These are phyloP conservation scores for Botrytis sinoallii DNA, from an alignment of 2,329 filamentous ascomycete species.

Conservation along the genomic window DNA sequence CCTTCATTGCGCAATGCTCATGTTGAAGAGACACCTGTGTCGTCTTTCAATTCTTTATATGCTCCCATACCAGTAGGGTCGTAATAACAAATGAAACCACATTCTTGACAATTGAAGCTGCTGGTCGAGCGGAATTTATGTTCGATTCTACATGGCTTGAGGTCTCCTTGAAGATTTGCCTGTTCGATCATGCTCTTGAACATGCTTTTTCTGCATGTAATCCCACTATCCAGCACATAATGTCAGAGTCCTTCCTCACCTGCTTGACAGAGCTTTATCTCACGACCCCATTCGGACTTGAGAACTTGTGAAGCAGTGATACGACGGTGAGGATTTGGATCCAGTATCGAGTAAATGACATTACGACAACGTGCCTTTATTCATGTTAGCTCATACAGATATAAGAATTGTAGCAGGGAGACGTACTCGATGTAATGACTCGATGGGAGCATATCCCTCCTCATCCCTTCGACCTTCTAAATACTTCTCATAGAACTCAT, in stretches of 20 bases:
- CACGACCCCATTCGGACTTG: constrained; percentile 97
- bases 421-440: constrained; percentile 83
- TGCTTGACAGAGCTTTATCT: constrained; percentile 95
- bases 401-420: constrained; percentile 9
- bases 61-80: constrained; percentile 18
- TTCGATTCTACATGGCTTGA: constrained; percentile 16
- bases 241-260: constrained; percentile 87
- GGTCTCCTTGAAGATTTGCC: constrained; percentile 17
- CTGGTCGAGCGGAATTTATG: constrained; percentile 17
- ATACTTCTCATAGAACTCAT: constrained; percentile 95
- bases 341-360: constrained; percentile 97
- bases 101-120: constrained; percentile 19
- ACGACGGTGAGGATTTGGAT: constrained; percentile 86
- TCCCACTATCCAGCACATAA: constrained; percentile 24
- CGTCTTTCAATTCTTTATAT: constrained; percentile 13
- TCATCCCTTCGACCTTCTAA: constrained; percentile 90
- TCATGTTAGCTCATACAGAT: constrained; percentile 23
- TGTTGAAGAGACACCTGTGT: constrained; percentile 19
- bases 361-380: constrained; percentile 89
- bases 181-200: constrained; percentile 22
- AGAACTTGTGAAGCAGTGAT: constrained; percentile 95
- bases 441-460: constrained; percentile 93
- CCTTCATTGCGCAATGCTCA: constrained; percentile 12
- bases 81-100: constrained; percentile 20
- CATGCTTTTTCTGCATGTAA: constrained; percentile 18